Base-by-base conservation (phyloP, 768 basidiomycete genomes). In the Trametes punicea region DNA sequence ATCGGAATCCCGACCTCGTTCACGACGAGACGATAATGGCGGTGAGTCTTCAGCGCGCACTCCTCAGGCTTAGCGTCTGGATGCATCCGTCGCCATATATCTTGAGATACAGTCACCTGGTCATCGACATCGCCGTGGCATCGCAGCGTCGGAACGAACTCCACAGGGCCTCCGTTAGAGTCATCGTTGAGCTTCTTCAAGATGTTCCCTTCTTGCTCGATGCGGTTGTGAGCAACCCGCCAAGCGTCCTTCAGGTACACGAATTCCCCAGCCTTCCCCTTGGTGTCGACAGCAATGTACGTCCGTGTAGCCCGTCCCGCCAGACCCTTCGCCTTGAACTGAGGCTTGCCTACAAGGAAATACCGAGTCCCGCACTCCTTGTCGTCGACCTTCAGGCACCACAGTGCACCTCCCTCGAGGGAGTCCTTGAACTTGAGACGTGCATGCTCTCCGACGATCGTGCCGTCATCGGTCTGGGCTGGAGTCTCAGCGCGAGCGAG, bases 11-110 rank as follows among this genome's bases (percentile, higher is more conserved):
- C 38, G 1, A 52, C 56, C 31, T 57, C 50, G 38, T 57, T 52
- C 6, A 57, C 56, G 11, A 47, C 50, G 21, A 57, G 45, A 5
- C 56, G 56, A 44, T 57, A 57, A 30, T 57, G 56, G 15, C 23
- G 36, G 18, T 57, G 56, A 4, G 20, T 47, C 56, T 57, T 57
- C 26, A 57, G 7, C 2, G 38, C 30, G 20, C 48, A 46, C 2
- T 18, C 27, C 11, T 36, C 10, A 10, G n/a, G 10, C 5, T 31
- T 18, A 1, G 13, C 41, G n/a, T 52, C 23, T 15, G 18, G 18
- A 23, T 41, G 1, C 6, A 33, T 26, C 25, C 20, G 15, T 1
- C 11, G 15, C 50, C 50, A 57, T 1, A 31, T 18, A 27, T 23
- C 45, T 10, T 57, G 38, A 5, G 50, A 40, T 1, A 13, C 8